Evolutionary conservation across 176 grass and related monocot species (phyloP).

Genomic region (Triticum urartu): DNA sequence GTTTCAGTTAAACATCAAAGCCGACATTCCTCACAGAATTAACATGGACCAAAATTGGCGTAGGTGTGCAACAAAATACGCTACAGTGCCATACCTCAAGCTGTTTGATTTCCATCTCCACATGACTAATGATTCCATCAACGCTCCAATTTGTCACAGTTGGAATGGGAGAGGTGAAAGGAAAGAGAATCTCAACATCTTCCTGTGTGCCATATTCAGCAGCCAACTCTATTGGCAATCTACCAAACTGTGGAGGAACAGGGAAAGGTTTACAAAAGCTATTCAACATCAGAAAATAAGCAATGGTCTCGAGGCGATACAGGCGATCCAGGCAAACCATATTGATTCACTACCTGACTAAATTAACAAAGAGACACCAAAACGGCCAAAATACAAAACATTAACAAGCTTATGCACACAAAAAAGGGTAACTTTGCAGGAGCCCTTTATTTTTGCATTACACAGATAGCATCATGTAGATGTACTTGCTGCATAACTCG

Average conservation of each 20-base stretch:
- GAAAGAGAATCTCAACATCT: constrained; percentile 42
- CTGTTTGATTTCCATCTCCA: neutral
- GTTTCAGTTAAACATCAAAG: neutral
- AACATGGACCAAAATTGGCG: neutral
- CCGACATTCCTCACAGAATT: neutral
- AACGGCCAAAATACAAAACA: neutral
- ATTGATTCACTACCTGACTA: neutral
- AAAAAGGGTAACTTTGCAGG: neutral
- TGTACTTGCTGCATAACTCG: neutral
- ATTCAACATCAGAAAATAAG: neutral
- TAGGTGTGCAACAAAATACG: neutral
- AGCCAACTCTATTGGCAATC: neutral
- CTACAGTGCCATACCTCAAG: constrained; percentile 19
- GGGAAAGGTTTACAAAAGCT: neutral
- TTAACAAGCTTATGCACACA: neutral
- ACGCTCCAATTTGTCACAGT: neutral
- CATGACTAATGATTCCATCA: neutral
- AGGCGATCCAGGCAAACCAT: neutral
- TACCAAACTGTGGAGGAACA: constrained; percentile 12
- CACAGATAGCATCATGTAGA: neutral
- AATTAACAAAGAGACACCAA: neutral
- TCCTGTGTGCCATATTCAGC: constrained; percentile 29
- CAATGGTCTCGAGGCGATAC: neutral
- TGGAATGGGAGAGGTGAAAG: constrained; percentile 1
- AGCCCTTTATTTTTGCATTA: neutral